phyloP scores from a whole-genome alignment of 768 basidiomycete genomes.

The Leccinum boreale region DNA sequence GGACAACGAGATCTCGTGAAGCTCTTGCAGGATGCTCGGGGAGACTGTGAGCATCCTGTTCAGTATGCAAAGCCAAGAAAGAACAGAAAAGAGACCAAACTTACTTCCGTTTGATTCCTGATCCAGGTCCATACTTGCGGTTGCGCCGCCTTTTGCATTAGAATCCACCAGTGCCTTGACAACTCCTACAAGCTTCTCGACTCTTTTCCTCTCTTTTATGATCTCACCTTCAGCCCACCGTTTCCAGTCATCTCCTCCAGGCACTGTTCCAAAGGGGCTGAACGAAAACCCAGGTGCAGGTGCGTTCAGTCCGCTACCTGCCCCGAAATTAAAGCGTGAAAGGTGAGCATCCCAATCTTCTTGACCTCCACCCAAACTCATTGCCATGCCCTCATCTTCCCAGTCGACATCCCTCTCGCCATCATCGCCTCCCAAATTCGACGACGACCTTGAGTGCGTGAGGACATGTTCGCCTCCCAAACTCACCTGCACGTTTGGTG shows the following conservation, averaged over 20 bases:
- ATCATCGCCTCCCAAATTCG: constrained; percentile 26
- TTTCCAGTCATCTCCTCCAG: constrained; percentile 25
- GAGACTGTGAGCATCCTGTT: constrained; percentile 14
- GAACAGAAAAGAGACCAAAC: not conserved
- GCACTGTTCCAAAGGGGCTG: constrained; percentile 3
- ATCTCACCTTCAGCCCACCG: constrained; percentile 36
- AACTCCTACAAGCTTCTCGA: constrained; percentile 57
- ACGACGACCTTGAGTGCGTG: constrained; percentile 27
- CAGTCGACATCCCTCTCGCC: constrained; percentile 26
- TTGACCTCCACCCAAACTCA: constrained; percentile 11
- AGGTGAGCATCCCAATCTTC: constrained; percentile 27
- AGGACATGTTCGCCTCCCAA: constrained; percentile 18
- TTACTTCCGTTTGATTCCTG: constrained; percentile 15
- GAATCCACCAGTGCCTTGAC: constrained; percentile 64
- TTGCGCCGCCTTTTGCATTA: constrained; percentile 39
- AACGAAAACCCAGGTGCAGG: constrained; percentile 12
- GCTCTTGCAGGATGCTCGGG: constrained; percentile 22
- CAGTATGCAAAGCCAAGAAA: not conserved
- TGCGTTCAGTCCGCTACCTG: constrained; percentile 10
- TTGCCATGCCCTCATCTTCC: constrained; percentile 26
- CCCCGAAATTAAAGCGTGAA: constrained; percentile 13
- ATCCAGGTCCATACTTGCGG: not conserved
- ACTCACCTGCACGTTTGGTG: constrained; percentile 5
- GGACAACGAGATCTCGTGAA: constrained; percentile 27
- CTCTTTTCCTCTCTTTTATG: constrained; percentile 57